Percentiles rank a stretch among this genome's conserved stretches.
phyloP scores from a whole-genome alignment of 2,329 filamentous ascomycete genomes.

The Neonectria hederae region DNA sequence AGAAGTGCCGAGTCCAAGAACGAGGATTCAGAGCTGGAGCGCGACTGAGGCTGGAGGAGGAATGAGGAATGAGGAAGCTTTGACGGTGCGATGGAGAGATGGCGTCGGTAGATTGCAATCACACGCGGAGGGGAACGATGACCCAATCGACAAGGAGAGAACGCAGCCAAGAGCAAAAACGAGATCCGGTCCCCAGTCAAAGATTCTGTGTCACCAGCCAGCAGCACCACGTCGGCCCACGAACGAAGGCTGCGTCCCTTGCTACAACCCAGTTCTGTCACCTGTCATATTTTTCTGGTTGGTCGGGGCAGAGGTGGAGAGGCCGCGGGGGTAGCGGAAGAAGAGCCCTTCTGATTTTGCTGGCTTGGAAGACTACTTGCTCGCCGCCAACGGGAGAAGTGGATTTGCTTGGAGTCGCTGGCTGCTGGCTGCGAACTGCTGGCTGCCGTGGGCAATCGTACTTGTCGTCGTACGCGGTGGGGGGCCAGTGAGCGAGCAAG shows the following conservation, averaged over 20 bases:
- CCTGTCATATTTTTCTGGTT: slow-evolving; percentile 27
- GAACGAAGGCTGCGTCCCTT: slow-evolving; percentile 19
- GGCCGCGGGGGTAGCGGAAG: slow-evolving; percentile 3
- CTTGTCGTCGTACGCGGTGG: not conserved
- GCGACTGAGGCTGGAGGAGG: not conserved
- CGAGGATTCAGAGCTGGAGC: not conserved
- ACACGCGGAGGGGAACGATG: slow-evolving; percentile 6
- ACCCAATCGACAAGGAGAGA: slow-evolving; percentile 11
- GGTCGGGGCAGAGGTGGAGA: slow-evolving; percentile 16
- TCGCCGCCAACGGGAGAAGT: not conserved
- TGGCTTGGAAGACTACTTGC: not conserved
- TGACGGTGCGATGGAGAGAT: slow-evolving; percentile 7
- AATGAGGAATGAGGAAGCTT: slow-evolving; percentile 1
- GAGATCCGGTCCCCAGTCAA: slow-evolving; percentile 6
- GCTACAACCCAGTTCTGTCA: slow-evolving; percentile 23
- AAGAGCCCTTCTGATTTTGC: not conserved
- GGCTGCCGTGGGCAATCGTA: not conserved
- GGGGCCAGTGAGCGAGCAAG: not conserved
- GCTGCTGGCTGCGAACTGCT: not conserved
- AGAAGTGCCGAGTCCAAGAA: not conserved
- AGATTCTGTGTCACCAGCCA: slow-evolving; percentile 15
- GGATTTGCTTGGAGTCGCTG: not conserved
- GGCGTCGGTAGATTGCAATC: not conserved
- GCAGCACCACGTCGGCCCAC: slow-evolving; percentile 15
- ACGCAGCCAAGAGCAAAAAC: slow-evolving; percentile 3